Evolutionary conservation across 768 basidiomycete genomes (phyloP).

Genomic region (Pulveroboletus sp.): DNA sequence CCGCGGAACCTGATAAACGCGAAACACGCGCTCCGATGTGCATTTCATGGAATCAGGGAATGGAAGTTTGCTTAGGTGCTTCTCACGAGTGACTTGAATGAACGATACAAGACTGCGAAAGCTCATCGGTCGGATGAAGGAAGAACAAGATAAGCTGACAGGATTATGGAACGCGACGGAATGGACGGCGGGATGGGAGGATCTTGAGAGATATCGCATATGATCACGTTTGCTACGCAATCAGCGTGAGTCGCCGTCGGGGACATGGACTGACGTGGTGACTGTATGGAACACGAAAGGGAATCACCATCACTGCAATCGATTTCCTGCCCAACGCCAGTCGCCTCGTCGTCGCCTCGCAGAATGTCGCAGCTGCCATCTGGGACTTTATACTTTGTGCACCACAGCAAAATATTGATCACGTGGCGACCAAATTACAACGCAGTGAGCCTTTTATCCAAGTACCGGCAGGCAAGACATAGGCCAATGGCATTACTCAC

Average conservation of each 20-base stretch:
- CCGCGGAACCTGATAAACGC: slow-evolving; percentile 17
- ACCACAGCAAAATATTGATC: too few species aligned
- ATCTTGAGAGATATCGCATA: slow-evolving; percentile 18
- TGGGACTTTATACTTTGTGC: too few species aligned
- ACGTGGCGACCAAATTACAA: too few species aligned
- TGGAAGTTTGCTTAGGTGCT: slow-evolving; percentile 13
- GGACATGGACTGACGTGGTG: slow-evolving; percentile 18
- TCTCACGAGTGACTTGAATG: not conserved
- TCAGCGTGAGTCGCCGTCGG: slow-evolving; percentile 1
- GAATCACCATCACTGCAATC: too few species aligned
- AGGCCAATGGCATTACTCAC: too few species aligned
- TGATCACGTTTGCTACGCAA: slow-evolving; percentile 18
- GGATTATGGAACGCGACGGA: slow-evolving; percentile 18
- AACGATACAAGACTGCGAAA: slow-evolving; percentile 16
- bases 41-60: slow-evolving; percentile 15
- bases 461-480: too few species aligned
- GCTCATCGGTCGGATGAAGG: not conserved
- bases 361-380: too few species aligned
- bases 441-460: too few species aligned
- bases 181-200: slow-evolving; percentile 5
- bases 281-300: too few species aligned
- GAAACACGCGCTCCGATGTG: slow-evolving; percentile 16
- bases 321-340: too few species aligned
- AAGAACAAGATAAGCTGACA: slow-evolving; percentile 7
- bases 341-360: too few species aligned